These are phyloP conservation scores for Daedaleopsis sinensis DNA, from an alignment of 768 basidiomycete species.

Conservation along the genomic window DNA sequence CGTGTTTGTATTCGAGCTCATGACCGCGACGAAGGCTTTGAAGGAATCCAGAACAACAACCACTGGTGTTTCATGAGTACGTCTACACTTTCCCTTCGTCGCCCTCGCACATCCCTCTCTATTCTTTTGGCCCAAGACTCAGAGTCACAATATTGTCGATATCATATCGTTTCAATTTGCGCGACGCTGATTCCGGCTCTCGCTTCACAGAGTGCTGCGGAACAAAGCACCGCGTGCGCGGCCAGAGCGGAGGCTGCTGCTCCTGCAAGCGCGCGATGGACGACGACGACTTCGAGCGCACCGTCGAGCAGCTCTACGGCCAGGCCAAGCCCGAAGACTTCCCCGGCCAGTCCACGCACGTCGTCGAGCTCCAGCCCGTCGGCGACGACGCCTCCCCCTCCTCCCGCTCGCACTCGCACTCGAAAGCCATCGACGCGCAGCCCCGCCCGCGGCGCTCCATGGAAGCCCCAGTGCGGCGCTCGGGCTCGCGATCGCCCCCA, in stretches of 20 bases:
- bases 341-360: slow-evolving; percentile 2
- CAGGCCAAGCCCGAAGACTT: not conserved
- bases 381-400: not conserved
- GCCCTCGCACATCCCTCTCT: not conserved
- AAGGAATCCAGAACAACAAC: not conserved
- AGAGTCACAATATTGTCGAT: too few relatives aligned
- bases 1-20: not conserved
- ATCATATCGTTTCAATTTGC: too few relatives aligned
- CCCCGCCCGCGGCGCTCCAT: slow-evolving; percentile 12
- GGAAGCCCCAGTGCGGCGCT: slow-evolving; percentile 9
- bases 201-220: not conserved
- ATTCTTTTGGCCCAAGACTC: not conserved
- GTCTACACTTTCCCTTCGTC: not conserved
- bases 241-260: slow-evolving; percentile 4
- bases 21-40: not conserved
- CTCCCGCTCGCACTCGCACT: too few relatives aligned
- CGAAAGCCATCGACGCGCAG: slow-evolving; percentile 6
- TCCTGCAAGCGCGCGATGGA: slow-evolving; percentile 13
- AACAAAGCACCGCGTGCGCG: not conserved
- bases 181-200: not conserved
- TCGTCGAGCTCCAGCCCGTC: slow-evolving; percentile 16
- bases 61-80: slow-evolving; percentile 3
- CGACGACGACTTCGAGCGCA: slow-evolving; percentile 20
- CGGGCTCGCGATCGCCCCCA: not conserved
- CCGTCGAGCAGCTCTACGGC: slow-evolving; percentile 20